A percentile compares a stretch with the other conserved stretches of the same genome.
Conservation (phyloP, 768 basidiomycete species). For the Lyophyllum shimeji region DNA sequence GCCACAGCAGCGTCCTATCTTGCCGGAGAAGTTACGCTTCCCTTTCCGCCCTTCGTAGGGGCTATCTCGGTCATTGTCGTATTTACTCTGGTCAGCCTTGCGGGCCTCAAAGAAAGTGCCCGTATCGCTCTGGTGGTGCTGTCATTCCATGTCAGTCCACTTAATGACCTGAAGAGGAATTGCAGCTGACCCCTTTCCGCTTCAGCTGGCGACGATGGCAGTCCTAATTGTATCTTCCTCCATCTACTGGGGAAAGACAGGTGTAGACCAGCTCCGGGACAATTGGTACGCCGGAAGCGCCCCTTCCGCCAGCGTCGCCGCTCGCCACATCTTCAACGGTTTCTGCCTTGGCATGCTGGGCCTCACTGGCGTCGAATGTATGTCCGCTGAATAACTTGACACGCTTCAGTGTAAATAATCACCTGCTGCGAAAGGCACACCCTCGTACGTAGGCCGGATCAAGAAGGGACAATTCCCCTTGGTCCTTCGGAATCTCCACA, state of each 20-base stretch:
- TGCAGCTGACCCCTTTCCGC: background rate
- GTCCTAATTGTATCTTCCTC: slow-evolving; percentile 48
- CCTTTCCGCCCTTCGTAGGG: slow-evolving; percentile 54
- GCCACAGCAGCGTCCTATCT: slow-evolving; percentile 72
- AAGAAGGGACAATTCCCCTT: slow-evolving; percentile 52
- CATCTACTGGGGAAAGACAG: slow-evolving; percentile 51
- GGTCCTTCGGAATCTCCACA: slow-evolving; percentile 66
- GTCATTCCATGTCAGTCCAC: slow-evolving; percentile 51
- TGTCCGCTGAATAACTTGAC: slow-evolving; percentile 11
- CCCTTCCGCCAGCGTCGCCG: slow-evolving; percentile 29
- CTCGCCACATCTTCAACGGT: slow-evolving; percentile 59
- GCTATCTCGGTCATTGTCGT: slow-evolving; percentile 53
- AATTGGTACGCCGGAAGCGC: slow-evolving; percentile 53
- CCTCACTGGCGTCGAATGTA: slow-evolving; percentile 72
- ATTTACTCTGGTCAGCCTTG: slow-evolving; percentile 54
- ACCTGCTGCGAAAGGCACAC: slow-evolving; percentile 41
- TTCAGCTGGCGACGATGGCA: slow-evolving; percentile 55
- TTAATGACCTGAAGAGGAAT: background rate
- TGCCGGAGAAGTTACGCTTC: slow-evolving; percentile 57
- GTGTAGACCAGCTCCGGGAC: slow-evolving; percentile 43
- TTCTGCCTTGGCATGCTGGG: slow-evolving; percentile 73
- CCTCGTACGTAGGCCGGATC: slow-evolving; percentile 65
- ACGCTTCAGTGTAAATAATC: background rate
- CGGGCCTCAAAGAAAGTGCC: slow-evolving; percentile 63
- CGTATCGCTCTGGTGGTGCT: slow-evolving; percentile 58